Base-by-base conservation (phyloP, 176 grass and related monocot genomes). In the Phragmites australis region DNA sequence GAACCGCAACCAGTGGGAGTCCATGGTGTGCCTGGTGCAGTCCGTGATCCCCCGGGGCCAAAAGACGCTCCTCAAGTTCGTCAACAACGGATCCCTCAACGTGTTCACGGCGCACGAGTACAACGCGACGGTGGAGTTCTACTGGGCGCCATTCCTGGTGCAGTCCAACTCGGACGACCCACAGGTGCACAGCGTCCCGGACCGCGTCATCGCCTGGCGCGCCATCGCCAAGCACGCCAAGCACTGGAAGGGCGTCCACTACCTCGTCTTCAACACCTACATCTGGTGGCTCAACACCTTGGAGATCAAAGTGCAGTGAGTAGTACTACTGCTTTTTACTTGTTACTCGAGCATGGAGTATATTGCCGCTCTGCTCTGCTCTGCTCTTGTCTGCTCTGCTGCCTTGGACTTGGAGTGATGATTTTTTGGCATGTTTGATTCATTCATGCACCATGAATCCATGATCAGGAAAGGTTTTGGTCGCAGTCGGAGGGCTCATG, bases 1-100 rank as follows among this genome's bases (percentile, higher is more conserved):
- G 81, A 99, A 99, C 81, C 92, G 96, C 2, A 99, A 99, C 88
- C 96, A 99, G 80, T 99, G 96, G 96, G 96, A 99, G 79, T 99
- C 97, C 7, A 96, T 99, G 97, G 93, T 99, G 79, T 99, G 97
- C 84, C 90, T 99, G 32, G 93, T 91, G 30, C 97, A 99, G 83
- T 99, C 97, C 12, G 97, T 65, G 23, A 82, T 91, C 72, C 90
- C 90, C 41, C 71, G 34, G 72, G 91, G 93, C 61, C 69, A 87
- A 31, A 99, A 99, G 84, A 91, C 90, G 1, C 90, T 99, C 26
- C 88, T 88, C 45, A 98, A 98, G 84, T 93, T 87, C 69, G 93
- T 93, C 9, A 93, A 97, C 82, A 80, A 81, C 39, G 97, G 97
- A 18, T 81, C 82, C 47, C 82, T 90, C 82, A 99, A 93, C 74